These are phyloP conservation scores for Pelargonium australe DNA, from an alignment of 441 rosid species.

Conservation along the genomic window DNA sequence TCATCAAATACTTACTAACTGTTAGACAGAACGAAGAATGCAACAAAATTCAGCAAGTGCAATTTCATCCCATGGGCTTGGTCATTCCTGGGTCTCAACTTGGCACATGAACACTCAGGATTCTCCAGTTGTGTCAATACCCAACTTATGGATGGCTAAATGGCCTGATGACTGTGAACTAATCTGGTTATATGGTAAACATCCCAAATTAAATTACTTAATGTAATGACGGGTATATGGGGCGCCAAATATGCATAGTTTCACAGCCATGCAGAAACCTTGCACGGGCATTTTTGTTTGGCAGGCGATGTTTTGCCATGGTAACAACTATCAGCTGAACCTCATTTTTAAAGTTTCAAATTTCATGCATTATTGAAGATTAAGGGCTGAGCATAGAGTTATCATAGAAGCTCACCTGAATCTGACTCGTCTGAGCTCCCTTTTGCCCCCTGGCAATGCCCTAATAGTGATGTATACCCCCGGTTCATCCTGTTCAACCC, in stretches of 20 bases:
- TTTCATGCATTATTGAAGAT: neutral
- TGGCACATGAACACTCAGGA: neutral
- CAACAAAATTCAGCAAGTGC: too few species aligned
- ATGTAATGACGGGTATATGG: neutral
- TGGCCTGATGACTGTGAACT: neutral
- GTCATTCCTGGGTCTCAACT: too few species aligned
- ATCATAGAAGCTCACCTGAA: slow-evolving; percentile 56
- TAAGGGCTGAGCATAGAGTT: neutral
- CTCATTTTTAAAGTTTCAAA: neutral
- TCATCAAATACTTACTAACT: too few species aligned
- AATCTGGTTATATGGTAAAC: neutral
- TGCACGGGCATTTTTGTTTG: neutral
- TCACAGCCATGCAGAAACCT: neutral
- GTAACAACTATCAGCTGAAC: neutral
- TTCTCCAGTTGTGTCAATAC: neutral
- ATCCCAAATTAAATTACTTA: neutral
- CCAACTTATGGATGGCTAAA: neutral
- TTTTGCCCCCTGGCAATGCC: slow-evolving; percentile 73
- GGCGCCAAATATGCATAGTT: neutral
- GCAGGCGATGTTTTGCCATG: neutral
- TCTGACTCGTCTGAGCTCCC: slow-evolving; percentile 93
- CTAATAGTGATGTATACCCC: slow-evolving; percentile 94
- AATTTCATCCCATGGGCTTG: too few species aligned
- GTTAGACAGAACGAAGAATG: too few species aligned
- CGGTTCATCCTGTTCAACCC: slow-evolving; percentile 98